A percentile compares a stretch with the other conserved stretches of the same genome.
Evolutionary conservation across 257 asterid species (phyloP).

Genomic region (Paraleonurus japonicus): DNA sequence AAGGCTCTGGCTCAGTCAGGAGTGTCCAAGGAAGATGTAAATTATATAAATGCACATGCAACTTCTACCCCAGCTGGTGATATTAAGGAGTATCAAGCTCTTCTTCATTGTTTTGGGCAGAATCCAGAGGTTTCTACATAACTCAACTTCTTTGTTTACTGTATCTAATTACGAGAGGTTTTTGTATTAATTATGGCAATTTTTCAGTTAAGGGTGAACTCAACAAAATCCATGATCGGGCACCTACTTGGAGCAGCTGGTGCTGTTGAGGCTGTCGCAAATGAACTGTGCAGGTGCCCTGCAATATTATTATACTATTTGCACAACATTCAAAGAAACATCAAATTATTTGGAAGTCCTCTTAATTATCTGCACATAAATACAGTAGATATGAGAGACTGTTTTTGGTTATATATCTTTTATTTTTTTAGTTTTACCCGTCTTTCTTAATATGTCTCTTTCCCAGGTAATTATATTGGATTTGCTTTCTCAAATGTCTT

Average conservation of each 20-base stretch:
- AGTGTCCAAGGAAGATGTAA: constrained; percentile 79
- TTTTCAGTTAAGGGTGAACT: constrained; percentile 55
- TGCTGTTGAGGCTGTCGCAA: constrained; percentile 97
- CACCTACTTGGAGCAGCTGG: constrained; percentile 99
- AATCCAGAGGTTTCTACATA: constrained; percentile 84
- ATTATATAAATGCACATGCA: constrained; percentile 97
- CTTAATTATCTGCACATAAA: neutral
- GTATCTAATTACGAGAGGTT: neutral
- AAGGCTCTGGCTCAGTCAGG: constrained; percentile 97
- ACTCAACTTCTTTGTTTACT: constrained; percentile 3
- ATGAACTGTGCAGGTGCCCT: constrained; percentile 78
- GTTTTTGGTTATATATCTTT: no score
- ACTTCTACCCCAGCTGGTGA: constrained; percentile 98
- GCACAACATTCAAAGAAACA: neutral
- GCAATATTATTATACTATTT: constrained; percentile 9
- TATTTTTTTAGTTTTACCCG: neutral
- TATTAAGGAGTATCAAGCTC: constrained; percentile 88
- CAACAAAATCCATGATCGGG: constrained; percentile 96
- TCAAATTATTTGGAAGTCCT: neutral
- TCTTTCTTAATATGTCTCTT: neutral
- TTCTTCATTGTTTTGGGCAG: constrained; percentile 77
- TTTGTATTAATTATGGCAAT: neutral
- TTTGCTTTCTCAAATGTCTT: neutral
- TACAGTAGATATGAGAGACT: neutral
- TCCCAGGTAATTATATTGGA: constrained; percentile 17